Base-by-base conservation (phyloP, 73 alveolate genomes). In the Paramecium tetraurelia region DNA sequence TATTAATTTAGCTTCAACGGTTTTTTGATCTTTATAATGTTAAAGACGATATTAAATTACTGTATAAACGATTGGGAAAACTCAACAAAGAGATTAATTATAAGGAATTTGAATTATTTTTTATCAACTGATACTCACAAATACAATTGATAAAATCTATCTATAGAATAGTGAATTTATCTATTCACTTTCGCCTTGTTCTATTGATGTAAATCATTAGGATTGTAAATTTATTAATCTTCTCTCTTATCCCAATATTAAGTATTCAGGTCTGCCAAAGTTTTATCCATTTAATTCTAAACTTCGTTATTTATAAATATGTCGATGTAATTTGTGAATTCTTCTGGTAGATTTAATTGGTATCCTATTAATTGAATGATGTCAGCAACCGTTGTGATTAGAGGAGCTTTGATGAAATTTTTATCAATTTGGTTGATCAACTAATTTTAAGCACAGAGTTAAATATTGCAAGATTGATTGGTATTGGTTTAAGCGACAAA, bases 21-120 rank as follows among this genome's bases (percentile, higher is more conserved):
- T 80, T 24, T 80, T 43, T 80, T 44, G 43, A 48, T 24, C n/a
- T n/a, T 18, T 24, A 80, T 80, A 24, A 80, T 24, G 29, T 80
- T 44, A 22, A 18, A 38, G 90, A 80, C n/a, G 90, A 80, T 24
- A 27, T 22, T 44, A 80, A 80, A 80, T 22, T 46, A 44, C 18
- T 80, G 24, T 80, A 16, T 48, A 40, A 46, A 44, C 20, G 75
- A 46, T 20, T 80, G 20, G 90, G 75, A 20, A 80, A 46, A 44
- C n/a, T 16, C 5, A 80, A 80, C 29, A 80, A 80, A 80, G 90
- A 80, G 20, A 41, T 80, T 36, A 72, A 35, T 72, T 72, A 35
- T 72, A 21, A 72, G 16, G 86, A 72, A 72, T 72, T 72, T 72
- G 40, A 36, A 72, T 29, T 29, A 31, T 63, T 63, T 63, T 63